Base-by-base conservation (phyloP, 352 stramenopile species). In the Phytophthora niederhauseri region DNA sequence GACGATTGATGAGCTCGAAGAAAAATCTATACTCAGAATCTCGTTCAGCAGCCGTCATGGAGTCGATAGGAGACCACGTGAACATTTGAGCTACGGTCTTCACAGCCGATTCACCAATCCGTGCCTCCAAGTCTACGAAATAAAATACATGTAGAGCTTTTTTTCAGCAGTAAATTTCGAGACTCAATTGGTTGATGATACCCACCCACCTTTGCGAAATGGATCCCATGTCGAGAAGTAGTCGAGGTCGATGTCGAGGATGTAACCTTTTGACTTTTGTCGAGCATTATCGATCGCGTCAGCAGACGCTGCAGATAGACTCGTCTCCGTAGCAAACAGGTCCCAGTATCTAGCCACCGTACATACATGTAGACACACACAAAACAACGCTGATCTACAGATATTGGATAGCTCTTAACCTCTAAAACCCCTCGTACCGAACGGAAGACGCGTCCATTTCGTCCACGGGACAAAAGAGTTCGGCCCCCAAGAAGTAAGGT, bases 141-240 rank as follows among this genome's bases (percentile, higher is more conserved):
- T 17, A 15, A 6, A 31, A 31, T n/a, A n/a, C n/a, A n/a, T n/a
- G n/a, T n/a, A n/a, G n/a, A n/a, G n/a, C n/a, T n/a, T n/a, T n/a
- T n/a, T 28, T 30, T 30, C 26, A 30, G 26, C 26, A 6, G 26
- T 2, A 30, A 30, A 30, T 30, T 0, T 30, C 26, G 26, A 8
- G 28, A 9, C 28, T 31, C 4, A 1, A 31, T 9, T 9, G 28
- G 28, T 30, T 30, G 26, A 6, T n/a, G n/a, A n/a, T 31, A 31
- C 17, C 15, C 6, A 55, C 19, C 6, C 43, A 89, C 84, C 80
- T 85, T 76, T 81, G 14, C 75, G 81, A 50, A 97, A 97, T 6
- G 90, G 90, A 36, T 95, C 91, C 81, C 87, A 91, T 3, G 89
- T 95, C 12, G 88, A 95, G 66, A 96, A 97, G 68, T 94, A 97